Evolutionary conservation across 495 filamentous ascomycete species (phyloP).

Genomic region (Aspergillus homomorphus): DNA sequence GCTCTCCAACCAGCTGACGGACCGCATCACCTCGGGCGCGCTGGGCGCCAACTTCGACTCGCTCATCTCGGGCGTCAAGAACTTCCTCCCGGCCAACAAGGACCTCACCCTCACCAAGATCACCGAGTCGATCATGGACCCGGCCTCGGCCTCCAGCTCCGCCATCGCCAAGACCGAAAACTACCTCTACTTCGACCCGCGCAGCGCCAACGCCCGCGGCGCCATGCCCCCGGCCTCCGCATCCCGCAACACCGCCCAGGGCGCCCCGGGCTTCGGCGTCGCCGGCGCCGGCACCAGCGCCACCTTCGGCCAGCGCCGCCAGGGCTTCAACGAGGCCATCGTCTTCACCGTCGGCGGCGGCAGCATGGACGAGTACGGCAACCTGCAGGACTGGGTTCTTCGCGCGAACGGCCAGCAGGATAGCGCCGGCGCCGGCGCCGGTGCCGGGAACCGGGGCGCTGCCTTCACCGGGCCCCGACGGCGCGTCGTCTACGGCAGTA

Average conservation of each 20-base stretch:
- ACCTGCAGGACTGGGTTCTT: slow-evolving; percentile 92
- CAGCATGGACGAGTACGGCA: slow-evolving; percentile 99
- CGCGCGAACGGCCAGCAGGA: slow-evolving; percentile 59
- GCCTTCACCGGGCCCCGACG: slow-evolving; percentile 47
- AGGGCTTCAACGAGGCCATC: slow-evolving; percentile 92
- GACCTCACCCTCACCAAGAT: slow-evolving; percentile 97
- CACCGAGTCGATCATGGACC: slow-evolving; percentile 98
- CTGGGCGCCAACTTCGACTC: slow-evolving; percentile 90
- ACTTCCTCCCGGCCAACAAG: slow-evolving; percentile 91
- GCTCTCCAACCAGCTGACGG: slow-evolving; percentile 86
- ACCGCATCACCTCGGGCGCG: slow-evolving; percentile 87
- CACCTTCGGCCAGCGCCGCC: slow-evolving; percentile 88
- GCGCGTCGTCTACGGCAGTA: slow-evolving; percentile 92
- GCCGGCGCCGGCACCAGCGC: slow-evolving; percentile 66
- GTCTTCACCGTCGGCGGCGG: slow-evolving; percentile 97
- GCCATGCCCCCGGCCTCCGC: slow-evolving; percentile 74
- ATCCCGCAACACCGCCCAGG: slow-evolving; percentile 52
- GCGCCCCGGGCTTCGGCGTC: slow-evolving; percentile 36
- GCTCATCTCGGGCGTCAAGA: slow-evolving; percentile 97
- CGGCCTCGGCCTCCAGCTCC: slow-evolving; percentile 77
- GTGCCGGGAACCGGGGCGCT: slow-evolving; percentile 36
- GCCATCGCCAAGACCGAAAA: slow-evolving; percentile 96
- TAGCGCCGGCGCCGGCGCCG: slow-evolving; percentile 43
- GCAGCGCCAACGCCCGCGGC: slow-evolving; percentile 86
- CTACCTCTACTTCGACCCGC: slow-evolving; percentile 98